Base-by-base conservation (phyloP, 2,329 filamentous ascomycete species). In the Scytalidium sp. region DNA sequence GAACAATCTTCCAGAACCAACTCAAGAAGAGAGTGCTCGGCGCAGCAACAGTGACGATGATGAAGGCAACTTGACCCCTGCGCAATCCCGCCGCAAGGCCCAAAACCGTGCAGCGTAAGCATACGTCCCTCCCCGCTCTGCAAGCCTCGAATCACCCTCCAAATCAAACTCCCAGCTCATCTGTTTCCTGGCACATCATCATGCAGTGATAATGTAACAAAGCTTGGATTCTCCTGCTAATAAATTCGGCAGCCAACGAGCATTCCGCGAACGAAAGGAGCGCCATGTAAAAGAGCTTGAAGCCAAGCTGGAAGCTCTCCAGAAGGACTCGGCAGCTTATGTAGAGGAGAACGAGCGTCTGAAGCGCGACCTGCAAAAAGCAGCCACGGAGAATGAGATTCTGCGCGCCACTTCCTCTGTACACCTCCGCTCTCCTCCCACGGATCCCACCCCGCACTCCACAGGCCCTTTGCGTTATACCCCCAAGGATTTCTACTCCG, bases 191-290 rank as follows among this genome's bases (percentile, higher is more conserved):
- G 13, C 13, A 7, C 25, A 7, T 27, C 25, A 27, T n/a, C n/a
- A n/a, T n/a, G n/a, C n/a, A n/a, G n/a, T n/a, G n/a, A n/a, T n/a
- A n/a, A n/a, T n/a, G n/a, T n/a, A n/a, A n/a, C n/a, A n/a, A n/a
- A n/a, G n/a, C n/a, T n/a, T n/a, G n/a, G n/a, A 27, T 27, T 13
- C 25, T 27, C 25, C 25, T 27, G 32, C 49, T 54, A 49, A 54
- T 40, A n/a, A 47, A 25, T 23, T 23, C 41, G 39, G 40, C 49
- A 97, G 93, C 43, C 94, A 97, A 78, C 87, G 93, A 60, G 93
- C 94, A 25, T 97, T 97, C 69, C 90, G 93, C 53, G 93, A 97
- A 70, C 87, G 93, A 59, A 97, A 97, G 70, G 93, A 97, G 68
- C 87, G 85, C 50, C 92, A 96, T 64, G 91, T 97, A 55, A 92